Evolutionary conservation across 2,329 filamentous ascomycete genomes (phyloP).

Genomic region (Xylariaceae sp.): DNA sequence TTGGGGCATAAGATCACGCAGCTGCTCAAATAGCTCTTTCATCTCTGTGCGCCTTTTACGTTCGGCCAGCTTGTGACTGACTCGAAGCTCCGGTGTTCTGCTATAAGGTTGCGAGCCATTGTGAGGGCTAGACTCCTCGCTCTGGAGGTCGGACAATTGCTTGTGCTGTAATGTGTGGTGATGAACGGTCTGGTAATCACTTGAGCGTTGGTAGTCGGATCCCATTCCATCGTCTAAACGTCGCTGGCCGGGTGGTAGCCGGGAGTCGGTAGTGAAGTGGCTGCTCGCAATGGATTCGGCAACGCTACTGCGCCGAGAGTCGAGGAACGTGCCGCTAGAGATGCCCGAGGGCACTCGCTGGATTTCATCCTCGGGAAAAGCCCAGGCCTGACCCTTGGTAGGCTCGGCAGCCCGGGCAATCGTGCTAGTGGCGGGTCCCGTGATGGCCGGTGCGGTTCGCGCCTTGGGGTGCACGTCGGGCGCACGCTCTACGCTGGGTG

Average conservation of each 20-base stretch:
- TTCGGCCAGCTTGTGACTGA: conserved; percentile 82
- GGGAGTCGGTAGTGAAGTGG: conserved; percentile 70
- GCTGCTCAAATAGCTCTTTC: conserved; percentile 79
- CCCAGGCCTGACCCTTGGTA: conserved; percentile 79
- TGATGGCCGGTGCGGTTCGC: conserved; percentile 70
- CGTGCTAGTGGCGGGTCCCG: conserved; percentile 59
- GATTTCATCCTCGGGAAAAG: conserved; percentile 70
- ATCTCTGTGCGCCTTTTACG: conserved; percentile 80
- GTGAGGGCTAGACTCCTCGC: conserved; percentile 49
- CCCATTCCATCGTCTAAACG: conserved; percentile 58
- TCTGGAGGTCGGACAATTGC: conserved; percentile 61
- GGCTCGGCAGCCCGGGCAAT: conserved; percentile 70
- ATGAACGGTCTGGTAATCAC: conserved; percentile 57
- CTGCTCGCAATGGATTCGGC: conserved; percentile 75
- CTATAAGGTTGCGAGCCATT: conserved; percentile 69
- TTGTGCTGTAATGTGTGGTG: conserved; percentile 74
- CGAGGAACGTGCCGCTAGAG: conserved; percentile 47
- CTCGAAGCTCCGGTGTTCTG: conserved; percentile 71
- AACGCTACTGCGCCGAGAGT: conserved; percentile 69
- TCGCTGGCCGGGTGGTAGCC: conserved; percentile 65
- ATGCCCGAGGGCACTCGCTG: conserved; percentile 44
- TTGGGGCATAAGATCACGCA: conserved; percentile 72
- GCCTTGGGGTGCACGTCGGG: conserved; percentile 48
- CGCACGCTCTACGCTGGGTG: conserved; percentile 54
- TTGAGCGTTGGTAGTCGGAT: conserved; percentile 44